phyloP scores from a whole-genome alignment of 1,139 yeast genomes.

The Debaryomycetaceae sp. region DNA sequence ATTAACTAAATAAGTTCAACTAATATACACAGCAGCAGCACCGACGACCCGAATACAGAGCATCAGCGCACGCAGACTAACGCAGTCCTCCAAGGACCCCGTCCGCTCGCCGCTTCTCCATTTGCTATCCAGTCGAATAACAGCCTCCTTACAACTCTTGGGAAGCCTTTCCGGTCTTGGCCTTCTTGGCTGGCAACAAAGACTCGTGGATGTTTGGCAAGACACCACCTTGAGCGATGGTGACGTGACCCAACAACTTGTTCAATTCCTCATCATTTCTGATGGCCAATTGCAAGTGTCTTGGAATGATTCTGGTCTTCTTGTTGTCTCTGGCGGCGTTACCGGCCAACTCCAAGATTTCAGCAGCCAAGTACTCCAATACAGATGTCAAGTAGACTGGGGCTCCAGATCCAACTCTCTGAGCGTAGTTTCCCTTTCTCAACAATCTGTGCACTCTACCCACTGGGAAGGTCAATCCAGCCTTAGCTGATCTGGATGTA shows the following conservation, averaged over 20 bases:
- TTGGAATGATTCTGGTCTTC: conserved; percentile 55
- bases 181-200: conserved; percentile 91
- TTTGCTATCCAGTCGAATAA: neutral
- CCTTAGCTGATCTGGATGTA: conserved; percentile 52
- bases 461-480: conserved; percentile 55
- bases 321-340: conserved; percentile 58
- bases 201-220: conserved; percentile 95
- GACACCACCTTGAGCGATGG: conserved; percentile 98
- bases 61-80: neutral
- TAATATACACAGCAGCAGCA: conserved; percentile 15
- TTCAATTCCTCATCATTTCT: conserved; percentile 54
- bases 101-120: neutral
- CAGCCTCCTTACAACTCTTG: conserved; percentile 65
- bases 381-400: conserved; percentile 54
- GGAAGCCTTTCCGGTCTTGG: conserved; percentile 72
- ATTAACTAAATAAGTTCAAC: conserved; percentile 12
- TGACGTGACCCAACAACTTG: conserved; percentile 79
- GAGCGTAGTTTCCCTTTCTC: conserved; percentile 55
- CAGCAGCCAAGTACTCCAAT: conserved; percentile 52
- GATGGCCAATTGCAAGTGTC: conserved; percentile 52
- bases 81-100: neutral
- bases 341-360: conserved; percentile 55
- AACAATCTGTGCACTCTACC: conserved; percentile 56
- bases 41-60: neutral
- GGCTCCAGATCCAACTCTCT: conserved; percentile 56